These are phyloP conservation scores for Ophiocordyceps camponoti-rufipedis DNA, from an alignment of 2,329 filamentous ascomycete species.

Conservation along the genomic window DNA sequence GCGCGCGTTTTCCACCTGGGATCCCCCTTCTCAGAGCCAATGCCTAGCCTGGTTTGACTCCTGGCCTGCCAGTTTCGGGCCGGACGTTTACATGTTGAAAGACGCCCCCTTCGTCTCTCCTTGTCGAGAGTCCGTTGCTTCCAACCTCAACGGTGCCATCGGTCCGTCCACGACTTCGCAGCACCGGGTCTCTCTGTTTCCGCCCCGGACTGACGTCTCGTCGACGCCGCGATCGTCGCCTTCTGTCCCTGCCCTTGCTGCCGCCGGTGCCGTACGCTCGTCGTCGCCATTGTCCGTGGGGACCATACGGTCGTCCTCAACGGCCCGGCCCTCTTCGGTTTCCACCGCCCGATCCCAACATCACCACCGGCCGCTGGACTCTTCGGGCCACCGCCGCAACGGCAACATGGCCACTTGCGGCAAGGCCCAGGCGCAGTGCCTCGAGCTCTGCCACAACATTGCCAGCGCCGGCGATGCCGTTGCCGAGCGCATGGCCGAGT, in stretches of 20 bases:
- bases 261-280: not conserved
- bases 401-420: slow-evolving; percentile 2
- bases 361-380: not conserved
- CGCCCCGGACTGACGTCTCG: not conserved
- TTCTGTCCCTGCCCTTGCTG: not conserved
- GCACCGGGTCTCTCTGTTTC: not conserved
- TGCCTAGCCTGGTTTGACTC: not conserved
- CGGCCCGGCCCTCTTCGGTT: not conserved
- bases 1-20: not conserved
- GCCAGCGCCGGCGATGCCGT: slow-evolving; percentile 44
- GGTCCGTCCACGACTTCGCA: slow-evolving; percentile 1
- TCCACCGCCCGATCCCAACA: not conserved
- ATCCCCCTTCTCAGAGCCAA: not conserved
- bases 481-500: slow-evolving; percentile 46
- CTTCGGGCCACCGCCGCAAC: not conserved
- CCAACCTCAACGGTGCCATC: slow-evolving; percentile 3
- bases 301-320: not conserved
- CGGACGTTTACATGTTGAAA: not conserved
- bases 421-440: slow-evolving; percentile 14
- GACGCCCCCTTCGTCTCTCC: slow-evolving; percentile 1
- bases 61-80: not conserved
- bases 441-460: slow-evolving; percentile 34
- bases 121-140: slow-evolving; percentile 1
- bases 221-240: not conserved
- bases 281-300: not conserved